Evolutionary conservation across 129 eudicot genomes (phyloP).

Genomic region (Gnaphalium uliginosum): DNA sequence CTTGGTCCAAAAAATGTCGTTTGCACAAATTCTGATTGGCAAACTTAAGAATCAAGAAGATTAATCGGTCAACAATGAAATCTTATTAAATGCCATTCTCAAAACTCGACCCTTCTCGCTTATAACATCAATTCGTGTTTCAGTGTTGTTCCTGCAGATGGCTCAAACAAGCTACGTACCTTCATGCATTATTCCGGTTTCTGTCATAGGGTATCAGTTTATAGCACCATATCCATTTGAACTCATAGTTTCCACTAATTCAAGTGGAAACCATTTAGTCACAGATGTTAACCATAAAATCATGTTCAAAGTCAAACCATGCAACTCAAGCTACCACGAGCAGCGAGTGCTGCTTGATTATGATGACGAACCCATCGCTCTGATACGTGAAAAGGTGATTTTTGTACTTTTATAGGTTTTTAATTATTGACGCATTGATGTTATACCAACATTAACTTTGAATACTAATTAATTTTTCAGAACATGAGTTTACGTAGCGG

Average conservation of each 20-base stretch:
- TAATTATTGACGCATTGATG: neutral
- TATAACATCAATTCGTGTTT: too few relatives aligned
- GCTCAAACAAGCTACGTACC: slow-evolving; percentile 10
- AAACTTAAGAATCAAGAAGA: too few relatives aligned
- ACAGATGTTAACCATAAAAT: slow-evolving; percentile 18
- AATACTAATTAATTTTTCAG: neutral
- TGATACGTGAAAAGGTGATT: slow-evolving; percentile 19
- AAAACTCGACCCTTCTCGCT: neutral
- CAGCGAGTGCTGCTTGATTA: slow-evolving; percentile 13
- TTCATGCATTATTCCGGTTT: slow-evolving; percentile 3
- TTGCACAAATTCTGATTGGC: neutral
- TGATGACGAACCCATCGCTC: slow-evolving; percentile 11
- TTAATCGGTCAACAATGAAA: neutral
- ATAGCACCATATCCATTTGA: slow-evolving; percentile 19
- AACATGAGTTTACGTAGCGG: neutral
- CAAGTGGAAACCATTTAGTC: slow-evolving; percentile 12
- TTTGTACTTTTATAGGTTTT: neutral
- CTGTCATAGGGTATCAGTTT: slow-evolving; percentile 22
- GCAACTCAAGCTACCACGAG: slow-evolving; percentile 11
- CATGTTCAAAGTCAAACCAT: slow-evolving; percentile 22
- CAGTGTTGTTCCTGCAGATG: neutral
- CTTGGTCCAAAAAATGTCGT: neutral
- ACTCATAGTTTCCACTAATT: slow-evolving; percentile 1
- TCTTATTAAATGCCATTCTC: neutral
- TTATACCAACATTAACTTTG: neutral